Percentiles rank a stretch among this genome's conserved stretches.
phyloP scores from a whole-genome alignment of 805 yeast species.

The Candida hungchunana region DNA sequence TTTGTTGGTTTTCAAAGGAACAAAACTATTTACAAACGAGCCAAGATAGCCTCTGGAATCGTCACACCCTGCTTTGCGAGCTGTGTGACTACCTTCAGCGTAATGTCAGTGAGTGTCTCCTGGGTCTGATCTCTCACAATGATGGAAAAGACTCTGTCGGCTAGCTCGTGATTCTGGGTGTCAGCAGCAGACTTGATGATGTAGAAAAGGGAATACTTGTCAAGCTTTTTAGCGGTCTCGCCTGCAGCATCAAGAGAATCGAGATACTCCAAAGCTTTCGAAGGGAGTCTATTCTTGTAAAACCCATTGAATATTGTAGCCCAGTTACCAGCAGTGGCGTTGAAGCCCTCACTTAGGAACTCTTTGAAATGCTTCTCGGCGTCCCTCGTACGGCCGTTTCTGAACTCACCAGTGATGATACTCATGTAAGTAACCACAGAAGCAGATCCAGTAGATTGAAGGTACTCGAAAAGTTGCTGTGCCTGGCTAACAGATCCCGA shows the following conservation, averaged over 20 bases:
- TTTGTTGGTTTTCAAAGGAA: too few relatives aligned
- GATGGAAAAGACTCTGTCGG: constrained; percentile 14
- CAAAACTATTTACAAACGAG: constrained; percentile 13
- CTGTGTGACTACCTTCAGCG: constrained; percentile 9
- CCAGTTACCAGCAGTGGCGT: constrained; percentile 17
- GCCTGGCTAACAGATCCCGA: constrained; percentile 50
- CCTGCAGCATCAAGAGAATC: constrained; percentile 3
- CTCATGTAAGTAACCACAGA: constrained; percentile 40
- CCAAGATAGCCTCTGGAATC: constrained; percentile 17
- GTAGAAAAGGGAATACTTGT: constrained; percentile 20
- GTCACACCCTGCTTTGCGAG: constrained; percentile 10
- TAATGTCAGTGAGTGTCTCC: constrained; percentile 2
- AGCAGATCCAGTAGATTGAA: constrained; percentile 32
- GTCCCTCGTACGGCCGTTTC: constrained; percentile 35
- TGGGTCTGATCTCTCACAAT: constrained; percentile 9
- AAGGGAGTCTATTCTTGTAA: constrained; percentile 8
- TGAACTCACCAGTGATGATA: constrained; percentile 44
- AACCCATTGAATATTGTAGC: constrained; percentile 26
- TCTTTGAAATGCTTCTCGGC: constrained; percentile 32
- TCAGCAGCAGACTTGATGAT: constrained; percentile 17
- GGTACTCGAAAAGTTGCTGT: constrained; percentile 40
- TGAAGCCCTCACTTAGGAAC: constrained; percentile 29
- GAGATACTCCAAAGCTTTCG: constrained; percentile 19
- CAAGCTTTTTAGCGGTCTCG: constrained; percentile 6
- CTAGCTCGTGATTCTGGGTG: constrained; percentile 19